A percentile compares a stretch with the other conserved stretches of the same genome.
These are phyloP conservation scores for Dinochytrium kinnereticum DNA, from an alignment of 371 early-diverging fungal genomes.

Conservation along the genomic window DNA sequence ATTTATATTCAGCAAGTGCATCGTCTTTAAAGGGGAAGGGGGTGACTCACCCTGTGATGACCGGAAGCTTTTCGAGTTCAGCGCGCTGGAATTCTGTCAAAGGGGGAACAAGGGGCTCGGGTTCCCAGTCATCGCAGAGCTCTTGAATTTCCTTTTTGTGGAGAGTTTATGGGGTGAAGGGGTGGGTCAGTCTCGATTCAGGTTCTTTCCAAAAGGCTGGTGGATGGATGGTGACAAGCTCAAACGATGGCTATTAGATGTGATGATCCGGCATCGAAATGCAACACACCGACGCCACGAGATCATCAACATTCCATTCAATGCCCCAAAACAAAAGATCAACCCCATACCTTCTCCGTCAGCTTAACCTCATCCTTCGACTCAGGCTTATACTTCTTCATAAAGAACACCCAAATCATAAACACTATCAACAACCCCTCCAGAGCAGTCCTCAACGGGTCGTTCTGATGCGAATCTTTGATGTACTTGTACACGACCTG, in stretches of 20 bases:
- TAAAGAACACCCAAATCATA: constrained; percentile 86
- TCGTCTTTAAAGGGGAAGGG: constrained; percentile 2
- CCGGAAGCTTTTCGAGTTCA: constrained; percentile 79
- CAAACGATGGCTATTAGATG: too few relatives aligned
- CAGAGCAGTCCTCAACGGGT: constrained; percentile 89
- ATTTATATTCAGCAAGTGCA: not conserved
- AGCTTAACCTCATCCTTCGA: constrained; percentile 79
- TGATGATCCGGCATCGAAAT: too few relatives aligned
- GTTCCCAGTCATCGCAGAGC: constrained; percentile 94
- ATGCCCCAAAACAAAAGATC: not conserved
- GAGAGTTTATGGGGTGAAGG: not conserved
- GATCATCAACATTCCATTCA: not conserved
- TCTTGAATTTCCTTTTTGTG: constrained; percentile 85
- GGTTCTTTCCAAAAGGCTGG: not conserved
- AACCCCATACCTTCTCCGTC: constrained; percentile 74
- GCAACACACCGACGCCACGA: too few relatives aligned
- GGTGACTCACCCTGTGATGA: constrained; percentile 68
- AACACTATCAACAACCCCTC: constrained; percentile 87
- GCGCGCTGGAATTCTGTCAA: constrained; percentile 73
- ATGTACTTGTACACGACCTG: constrained; percentile 80
- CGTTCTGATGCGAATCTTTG: constrained; percentile 90
- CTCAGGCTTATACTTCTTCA: constrained; percentile 82
- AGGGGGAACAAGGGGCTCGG: constrained; percentile 90
- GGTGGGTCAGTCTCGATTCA: too few relatives aligned
- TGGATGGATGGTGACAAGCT: not conserved